Conservation (phyloP, 2,329 filamentous ascomycete genomes). For the Juglanconis juglandina region DNA sequence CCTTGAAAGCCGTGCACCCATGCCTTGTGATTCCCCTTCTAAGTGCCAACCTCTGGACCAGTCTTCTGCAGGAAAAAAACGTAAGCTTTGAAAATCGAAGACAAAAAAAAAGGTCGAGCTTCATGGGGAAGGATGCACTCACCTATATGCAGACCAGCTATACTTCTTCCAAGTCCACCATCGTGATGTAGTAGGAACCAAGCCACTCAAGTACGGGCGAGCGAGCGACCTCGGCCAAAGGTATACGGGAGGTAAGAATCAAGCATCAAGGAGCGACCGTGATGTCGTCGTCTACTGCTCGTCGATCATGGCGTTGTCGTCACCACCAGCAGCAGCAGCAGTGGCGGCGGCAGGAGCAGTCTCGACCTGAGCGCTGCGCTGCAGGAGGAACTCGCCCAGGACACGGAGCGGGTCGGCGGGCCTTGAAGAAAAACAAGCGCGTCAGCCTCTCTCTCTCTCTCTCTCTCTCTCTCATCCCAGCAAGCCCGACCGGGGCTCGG, state of each 20-base stretch:
- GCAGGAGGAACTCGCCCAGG: slow-evolving; percentile 67
- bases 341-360: slow-evolving; percentile 6
- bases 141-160: neutral
- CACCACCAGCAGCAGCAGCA: neutral
- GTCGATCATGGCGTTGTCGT: slow-evolving; percentile 6
- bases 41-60: neutral
- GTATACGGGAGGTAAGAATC: neutral
- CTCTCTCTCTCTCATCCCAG: too few relatives aligned
- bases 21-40: neutral
- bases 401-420: slow-evolving; percentile 66
- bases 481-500: too few relatives aligned
- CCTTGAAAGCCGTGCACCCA: neutral
- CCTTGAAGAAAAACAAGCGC: slow-evolving; percentile 32
- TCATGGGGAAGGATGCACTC: neutral
- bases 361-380: slow-evolving; percentile 65
- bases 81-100: neutral
- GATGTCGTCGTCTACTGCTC: neutral
- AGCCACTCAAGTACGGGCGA: neutral
- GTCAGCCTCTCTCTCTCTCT: neutral
- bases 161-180: neutral
- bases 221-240: neutral
- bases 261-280: neutral
- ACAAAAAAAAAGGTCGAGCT: neutral
- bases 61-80: neutral
- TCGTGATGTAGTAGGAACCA: neutral